Base-by-base conservation (phyloP, 2,329 filamentous ascomycete species). In the Thermoascus crustaceus region DNA sequence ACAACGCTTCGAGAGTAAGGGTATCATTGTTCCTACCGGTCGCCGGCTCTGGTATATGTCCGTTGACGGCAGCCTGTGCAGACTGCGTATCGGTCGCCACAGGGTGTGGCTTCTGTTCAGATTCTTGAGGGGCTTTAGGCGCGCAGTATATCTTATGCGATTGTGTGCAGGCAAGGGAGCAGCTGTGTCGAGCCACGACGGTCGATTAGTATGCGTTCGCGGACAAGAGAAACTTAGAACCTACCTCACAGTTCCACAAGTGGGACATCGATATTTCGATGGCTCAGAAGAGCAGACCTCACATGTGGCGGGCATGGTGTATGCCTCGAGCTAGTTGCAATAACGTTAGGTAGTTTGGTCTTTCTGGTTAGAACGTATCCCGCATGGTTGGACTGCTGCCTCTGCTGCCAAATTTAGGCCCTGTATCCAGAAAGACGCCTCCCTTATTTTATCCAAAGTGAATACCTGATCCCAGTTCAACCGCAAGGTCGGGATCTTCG, bases 131-230 rank as follows among this genome's bases (percentile, higher is more conserved):
- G 19, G 44, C 36, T 43, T 53, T 54, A n/a, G 58, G 56, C 13
- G 52, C 49, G 41, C 66, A 69, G 38, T 59, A 58, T 11, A 55
- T 54, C 46, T 67, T 66, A 46, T 69, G 66, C 4, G 56, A 51
- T 35, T 67, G 60, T 23, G 62, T 63, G 45, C 67, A 69, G 20
- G 48, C 53, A 23, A 69, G 56, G 7, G 66, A 69, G 37, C 67
- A 69, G 43, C 66, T 69, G 42, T 16, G 29, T 19, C 17, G 18
- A 21, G 6, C 24, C 21, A 34, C 10, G n/a, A 40, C 27, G 17
- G 30, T 13, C 35, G 20, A 5, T 30, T 33, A 5, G 2, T n/a
- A 16, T 23, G 18, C n/a, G 17, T 18, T 16, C 23, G 35, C 10
- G 38, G 22, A 10, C 19, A 27, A 34, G 11, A 29, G 32, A 24